A percentile compares a stretch with the other conserved stretches of the same genome.
These are phyloP conservation scores for Barnettozyma californica DNA, from an alignment of 805 yeast genomes.

Conservation along the genomic window DNA sequence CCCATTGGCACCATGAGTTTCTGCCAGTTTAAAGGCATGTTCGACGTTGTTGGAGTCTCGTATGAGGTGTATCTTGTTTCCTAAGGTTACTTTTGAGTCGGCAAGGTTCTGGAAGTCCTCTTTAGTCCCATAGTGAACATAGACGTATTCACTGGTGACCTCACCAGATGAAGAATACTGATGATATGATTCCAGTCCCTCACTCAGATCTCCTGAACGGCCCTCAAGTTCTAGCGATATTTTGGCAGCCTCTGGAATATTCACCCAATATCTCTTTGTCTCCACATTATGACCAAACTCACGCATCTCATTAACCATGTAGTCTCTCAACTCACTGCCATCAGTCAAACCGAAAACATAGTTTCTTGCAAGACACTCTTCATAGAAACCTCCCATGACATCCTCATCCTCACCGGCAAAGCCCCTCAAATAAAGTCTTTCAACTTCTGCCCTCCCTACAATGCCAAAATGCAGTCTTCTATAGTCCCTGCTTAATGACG, in stretches of 20 bases:
- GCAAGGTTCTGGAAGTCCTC: conserved; percentile 47
- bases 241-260: conserved; percentile 46
- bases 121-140: conserved; percentile 53
- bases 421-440: conserved; percentile 49
- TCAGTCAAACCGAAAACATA: conserved; percentile 34
- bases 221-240: conserved; percentile 38
- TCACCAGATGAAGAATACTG: conserved; percentile 64
- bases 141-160: conserved; percentile 49
- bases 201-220: conserved; percentile 39
- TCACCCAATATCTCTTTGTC: conserved; percentile 52
- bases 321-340: conserved; percentile 37
- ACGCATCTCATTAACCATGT: conserved; percentile 44
- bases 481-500: conserved; percentile 77
- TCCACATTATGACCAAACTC: conserved; percentile 46
- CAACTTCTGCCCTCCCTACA: conserved; percentile 63
- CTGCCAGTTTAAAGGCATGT: conserved; percentile 33
- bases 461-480: conserved; percentile 65
- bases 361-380: conserved; percentile 8
- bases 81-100: conserved; percentile 36
- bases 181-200: conserved; percentile 52
- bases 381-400: conserved; percentile 13
- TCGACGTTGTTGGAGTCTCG: conserved; percentile 28
- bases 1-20: conserved; percentile 55
- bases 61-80: conserved; percentile 54
- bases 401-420: conserved; percentile 30